Evolutionary conservation across 495 filamentous ascomycete species (phyloP).

Genomic region (Hyaloscypha finlandica): DNA sequence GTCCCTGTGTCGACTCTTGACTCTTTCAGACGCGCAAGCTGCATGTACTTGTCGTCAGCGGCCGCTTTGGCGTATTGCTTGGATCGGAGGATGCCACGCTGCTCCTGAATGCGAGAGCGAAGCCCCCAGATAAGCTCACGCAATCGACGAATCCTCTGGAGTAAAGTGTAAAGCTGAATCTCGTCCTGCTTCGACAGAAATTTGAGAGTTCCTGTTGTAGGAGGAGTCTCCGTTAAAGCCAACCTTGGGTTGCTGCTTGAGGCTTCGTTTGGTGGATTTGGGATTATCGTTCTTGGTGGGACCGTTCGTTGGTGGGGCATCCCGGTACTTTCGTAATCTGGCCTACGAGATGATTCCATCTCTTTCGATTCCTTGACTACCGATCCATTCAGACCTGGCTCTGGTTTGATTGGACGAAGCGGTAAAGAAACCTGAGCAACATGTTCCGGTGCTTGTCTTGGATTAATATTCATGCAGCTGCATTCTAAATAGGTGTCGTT

Average conservation of each 20-base stretch:
- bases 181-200: background rate
- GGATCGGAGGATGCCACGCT: constrained; percentile 6
- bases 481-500: background rate
- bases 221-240: background rate
- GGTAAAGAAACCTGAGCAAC: background rate
- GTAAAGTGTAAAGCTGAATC: background rate
- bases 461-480: background rate
- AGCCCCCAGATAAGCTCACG: constrained; percentile 6
- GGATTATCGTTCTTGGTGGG: too few relatives aligned
- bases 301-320: background rate
- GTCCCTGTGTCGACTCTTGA: background rate
- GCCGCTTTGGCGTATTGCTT: constrained; percentile 7
- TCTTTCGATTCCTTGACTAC: background rate
- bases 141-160: background rate
- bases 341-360: background rate
- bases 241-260: too few relatives aligned
- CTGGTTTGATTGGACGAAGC: background rate
- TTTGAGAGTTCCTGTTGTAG: background rate
- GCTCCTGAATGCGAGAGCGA: constrained; percentile 8
- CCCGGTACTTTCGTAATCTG: background rate
- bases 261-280: background rate
- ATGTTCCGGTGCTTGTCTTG: background rate
- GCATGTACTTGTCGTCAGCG: constrained; percentile 5
- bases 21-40: constrained; percentile 2
- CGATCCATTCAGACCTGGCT: background rate